phyloP scores from a whole-genome alignment of 345 rosid genomes.

The Populus nigra region DNA sequence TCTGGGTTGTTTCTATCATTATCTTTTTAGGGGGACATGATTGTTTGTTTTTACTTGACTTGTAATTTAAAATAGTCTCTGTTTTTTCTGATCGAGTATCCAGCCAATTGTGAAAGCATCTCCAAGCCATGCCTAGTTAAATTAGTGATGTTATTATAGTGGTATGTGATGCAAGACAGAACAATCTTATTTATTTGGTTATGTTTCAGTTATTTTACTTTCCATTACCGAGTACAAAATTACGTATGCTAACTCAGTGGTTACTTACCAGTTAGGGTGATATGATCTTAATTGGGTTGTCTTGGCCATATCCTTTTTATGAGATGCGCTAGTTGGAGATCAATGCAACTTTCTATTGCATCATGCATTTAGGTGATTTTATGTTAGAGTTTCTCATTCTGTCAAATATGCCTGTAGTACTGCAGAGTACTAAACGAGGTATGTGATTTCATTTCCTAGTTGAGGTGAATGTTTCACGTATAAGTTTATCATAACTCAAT shows the following conservation, averaged over 20 bases:
- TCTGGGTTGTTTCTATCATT: not conserved
- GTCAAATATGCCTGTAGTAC: not conserved
- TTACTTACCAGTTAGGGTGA: not conserved
- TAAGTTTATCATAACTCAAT: not conserved
- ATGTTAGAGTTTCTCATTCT: not conserved
- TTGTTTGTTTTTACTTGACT: not conserved
- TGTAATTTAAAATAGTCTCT: not conserved
- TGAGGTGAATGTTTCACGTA: not conserved
- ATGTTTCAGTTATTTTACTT: too few relatives aligned
- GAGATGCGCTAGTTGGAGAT: not conserved
- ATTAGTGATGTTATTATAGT: not conserved
- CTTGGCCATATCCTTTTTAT: not conserved
- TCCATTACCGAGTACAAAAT: too few relatives aligned
- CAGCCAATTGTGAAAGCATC: not conserved
- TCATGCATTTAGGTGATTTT: not conserved
- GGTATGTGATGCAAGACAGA: not conserved
- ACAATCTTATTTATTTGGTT: too few relatives aligned
- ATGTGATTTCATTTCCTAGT: too few relatives aligned
- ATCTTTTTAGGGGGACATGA: not conserved
- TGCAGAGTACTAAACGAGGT: too few relatives aligned
- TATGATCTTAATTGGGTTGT: not conserved
- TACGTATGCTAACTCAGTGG: too few relatives aligned
- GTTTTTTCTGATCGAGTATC: not conserved
- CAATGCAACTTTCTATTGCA: not conserved
- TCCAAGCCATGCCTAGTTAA: not conserved